phyloP scores from a whole-genome alignment of 306 rosid species.

The Vachellia collinsii region DNA sequence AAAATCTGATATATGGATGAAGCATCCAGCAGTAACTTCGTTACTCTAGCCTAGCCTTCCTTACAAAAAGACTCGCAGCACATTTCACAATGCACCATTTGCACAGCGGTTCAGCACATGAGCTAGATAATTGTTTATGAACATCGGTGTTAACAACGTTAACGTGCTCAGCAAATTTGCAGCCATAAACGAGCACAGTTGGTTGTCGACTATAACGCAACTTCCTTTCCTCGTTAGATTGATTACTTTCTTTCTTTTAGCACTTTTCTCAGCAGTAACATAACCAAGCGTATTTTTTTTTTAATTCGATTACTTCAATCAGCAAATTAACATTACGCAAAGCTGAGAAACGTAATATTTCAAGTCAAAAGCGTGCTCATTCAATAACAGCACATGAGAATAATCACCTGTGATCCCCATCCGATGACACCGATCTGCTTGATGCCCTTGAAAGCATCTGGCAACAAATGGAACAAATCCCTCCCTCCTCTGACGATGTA shows the following conservation, averaged over 20 bases:
- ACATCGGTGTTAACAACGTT: neutral
- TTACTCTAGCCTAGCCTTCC: neutral
- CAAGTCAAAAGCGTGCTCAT: neutral
- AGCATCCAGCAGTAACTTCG: constrained; percentile 5
- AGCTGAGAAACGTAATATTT: neutral
- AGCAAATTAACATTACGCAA: neutral
- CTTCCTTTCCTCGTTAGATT: neutral
- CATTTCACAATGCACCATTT: neutral
- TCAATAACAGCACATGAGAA: neutral
- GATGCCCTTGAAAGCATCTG: constrained; percentile 90
- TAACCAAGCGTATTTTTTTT: neutral
- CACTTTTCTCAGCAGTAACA: neutral
- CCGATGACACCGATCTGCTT: constrained; percentile 98
- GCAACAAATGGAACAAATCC: constrained; percentile 82
- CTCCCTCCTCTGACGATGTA: constrained; percentile 92
- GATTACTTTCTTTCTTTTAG: neutral
- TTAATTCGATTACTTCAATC: neutral
- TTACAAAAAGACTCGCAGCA: constrained; percentile 15
- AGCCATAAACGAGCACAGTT: neutral
- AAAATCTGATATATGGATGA: neutral
- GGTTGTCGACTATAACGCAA: neutral
- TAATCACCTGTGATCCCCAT: constrained; percentile 96
- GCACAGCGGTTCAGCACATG: neutral
- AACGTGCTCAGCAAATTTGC: neutral
- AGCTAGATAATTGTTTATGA: too few species aligned